Conservation (phyloP, 78 protist species). For the Polysphondylium violaceum region DNA sequence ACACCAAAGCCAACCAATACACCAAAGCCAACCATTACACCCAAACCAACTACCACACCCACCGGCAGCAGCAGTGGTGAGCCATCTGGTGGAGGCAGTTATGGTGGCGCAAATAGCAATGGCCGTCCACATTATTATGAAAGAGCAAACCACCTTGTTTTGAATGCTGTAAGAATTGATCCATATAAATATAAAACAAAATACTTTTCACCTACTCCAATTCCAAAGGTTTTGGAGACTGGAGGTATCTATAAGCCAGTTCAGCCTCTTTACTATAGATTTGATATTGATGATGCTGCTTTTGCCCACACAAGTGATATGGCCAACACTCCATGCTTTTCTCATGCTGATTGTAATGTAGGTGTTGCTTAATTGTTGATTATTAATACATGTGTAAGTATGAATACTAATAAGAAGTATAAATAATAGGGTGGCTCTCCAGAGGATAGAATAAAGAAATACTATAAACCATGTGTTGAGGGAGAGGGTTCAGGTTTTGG, state of each 20-base stretch:
- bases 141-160: conserved; percentile 1
- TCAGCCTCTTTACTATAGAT: background rate
- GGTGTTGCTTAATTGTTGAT: too few species aligned
- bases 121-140: conserved; percentile 5
- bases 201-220: background rate
- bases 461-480: background rate
- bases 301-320: background rate
- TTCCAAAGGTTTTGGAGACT: background rate
- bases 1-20: conserved; percentile 1
- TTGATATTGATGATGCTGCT: background rate
- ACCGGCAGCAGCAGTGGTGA: background rate
- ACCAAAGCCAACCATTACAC: background rate
- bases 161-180: conserved; percentile 9
- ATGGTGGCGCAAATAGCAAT: background rate
- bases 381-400: too few species aligned
- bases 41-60: background rate
- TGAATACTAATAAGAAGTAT: too few species aligned
- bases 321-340: conserved; percentile 6
- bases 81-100: background rate
- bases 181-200: conserved; percentile 8
- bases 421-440: background rate
- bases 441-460: background rate
- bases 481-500: background rate
- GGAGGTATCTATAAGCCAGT: background rate
- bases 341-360: background rate